Base-by-base conservation (phyloP, 2,329 filamentous ascomycete genomes). In the Didymosphaeria variabile region DNA sequence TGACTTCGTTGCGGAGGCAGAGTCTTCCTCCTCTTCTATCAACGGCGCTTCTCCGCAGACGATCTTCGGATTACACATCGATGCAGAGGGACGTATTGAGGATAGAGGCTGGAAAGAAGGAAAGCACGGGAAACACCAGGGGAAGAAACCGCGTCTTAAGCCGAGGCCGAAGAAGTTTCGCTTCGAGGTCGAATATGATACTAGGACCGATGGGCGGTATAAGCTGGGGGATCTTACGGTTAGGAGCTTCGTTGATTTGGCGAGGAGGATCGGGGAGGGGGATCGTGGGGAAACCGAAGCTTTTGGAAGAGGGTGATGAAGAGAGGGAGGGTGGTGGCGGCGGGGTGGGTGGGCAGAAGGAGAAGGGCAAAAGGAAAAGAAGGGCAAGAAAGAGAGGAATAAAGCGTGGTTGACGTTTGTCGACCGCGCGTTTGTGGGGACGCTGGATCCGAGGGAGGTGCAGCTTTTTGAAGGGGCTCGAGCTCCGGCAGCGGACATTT, bases 121-220 rank as follows among this genome's bases (percentile, higher is more conserved):
- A 57, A 89, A 88, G 69, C 86, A 89, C 72, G 84, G 84, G 63
- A 88, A 89, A 75, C 82, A 86, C 64, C 86, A 77, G 53, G 77
- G 75, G n/a, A 79, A 79, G 61, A 77, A 78, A 57, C 79, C 79
- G 8, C 77, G 78, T 21, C 72, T 79, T n/a, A 82, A 84, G 63
- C 86, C 88, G 1, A 80, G 86, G 66, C 87, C 90, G 3, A 86
- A 82, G 46, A 80, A 86, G 36, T 93, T 97, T 76, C 75, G 83
- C 17, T 98, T 88, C 72, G 86, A 97, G 73, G 83, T 97, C 52
- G 93, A 97, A 77, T 99, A 99, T 76, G 89, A 89, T 75, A 98
- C 94, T 0, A 90, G 87, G 58, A 86, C 89, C 23, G 93, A 98
- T 75, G 80, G 87, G 60, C 78, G 90, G 1, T 97, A 94, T 75